Evolutionary conservation across 176 grass and related monocot species (phyloP), one percentile per base, ranked within the genome.

Genomic region (Carex littledalei): DNA sequence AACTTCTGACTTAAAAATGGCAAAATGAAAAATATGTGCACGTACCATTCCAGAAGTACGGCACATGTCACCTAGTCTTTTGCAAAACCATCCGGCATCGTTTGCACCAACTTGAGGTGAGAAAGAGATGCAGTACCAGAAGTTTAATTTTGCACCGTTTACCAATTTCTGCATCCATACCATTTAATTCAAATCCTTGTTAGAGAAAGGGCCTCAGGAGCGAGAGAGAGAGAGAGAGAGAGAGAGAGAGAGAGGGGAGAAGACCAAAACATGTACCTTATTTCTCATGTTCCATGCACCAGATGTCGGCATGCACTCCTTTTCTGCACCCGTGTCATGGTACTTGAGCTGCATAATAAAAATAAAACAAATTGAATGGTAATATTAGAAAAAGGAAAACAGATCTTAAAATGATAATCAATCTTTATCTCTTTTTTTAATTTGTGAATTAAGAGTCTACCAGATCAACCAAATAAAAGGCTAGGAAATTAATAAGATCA

Each of bases 71-170:
- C 84, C 92, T 32, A 94, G 75, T 26, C 87, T 81, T 1, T 20
- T 63, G 67, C 90, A 94, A 52, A 92, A 94, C 49, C 1, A 62
- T 21, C 21, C 34, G 9, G 90, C 88, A 0, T 61, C 59, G 75
- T 24, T 80, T 20, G 89, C 88, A 56, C 71, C 75, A 20, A 92
- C 67, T 77, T 53, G 17, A 55, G 66, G 67, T 45, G 90, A 88
- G 88, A 94, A 92, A 54, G 91, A 91, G 54, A 92, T 88, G 55
- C 92, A 94, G 14, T 83, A 77, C 90, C 92, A 94, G 54, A 68
- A 68, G 8, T 83, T 86, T 39, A 94, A 90, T 82, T 22, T 90
- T 20, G 90, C 86, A 20, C 90, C 88, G 62, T 88, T 92, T 10
- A 92, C 81, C 81, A 94, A 79, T 92, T 91, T 94, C 92, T 94